Evolutionary conservation across 2,329 filamentous ascomycete genomes (phyloP).

Genomic region (Phyllosticta citrichinensis): DNA sequence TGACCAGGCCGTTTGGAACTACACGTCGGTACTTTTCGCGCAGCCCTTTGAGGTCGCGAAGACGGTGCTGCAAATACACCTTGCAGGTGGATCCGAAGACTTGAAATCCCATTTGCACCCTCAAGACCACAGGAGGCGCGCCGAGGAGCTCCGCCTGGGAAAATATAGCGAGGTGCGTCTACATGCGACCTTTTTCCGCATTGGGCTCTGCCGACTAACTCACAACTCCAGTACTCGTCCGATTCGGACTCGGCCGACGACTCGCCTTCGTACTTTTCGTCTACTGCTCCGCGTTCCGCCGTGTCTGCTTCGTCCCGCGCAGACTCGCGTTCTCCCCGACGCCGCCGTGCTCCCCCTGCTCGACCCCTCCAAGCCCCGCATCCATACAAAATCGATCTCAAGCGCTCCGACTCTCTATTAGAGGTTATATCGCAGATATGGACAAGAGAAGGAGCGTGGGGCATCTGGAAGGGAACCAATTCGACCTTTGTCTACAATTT

Average conservation of each 20-base stretch:
- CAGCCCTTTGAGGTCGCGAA: slow-evolving; percentile 98
- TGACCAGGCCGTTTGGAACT: slow-evolving; percentile 85
- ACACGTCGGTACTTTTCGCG: slow-evolving; percentile 75
- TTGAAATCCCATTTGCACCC: slow-evolving; percentile 12
- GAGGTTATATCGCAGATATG: slow-evolving; percentile 83
- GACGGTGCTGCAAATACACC: slow-evolving; percentile 72
- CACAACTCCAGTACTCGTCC: slow-evolving; percentile 30
- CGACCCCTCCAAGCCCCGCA: slow-evolving; percentile 23
- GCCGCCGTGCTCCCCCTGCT: slow-evolving; percentile 10
- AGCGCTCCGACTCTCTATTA: slow-evolving; percentile 68
- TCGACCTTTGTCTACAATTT: slow-evolving; percentile 86
- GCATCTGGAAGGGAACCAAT: slow-evolving; percentile 90
- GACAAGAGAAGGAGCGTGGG: slow-evolving; percentile 80
- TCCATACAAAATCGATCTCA: slow-evolving; percentile 58
- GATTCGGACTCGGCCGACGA: slow-evolving; percentile 67
- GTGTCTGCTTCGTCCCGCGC: slow-evolving; percentile 22
- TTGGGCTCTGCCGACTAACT: not conserved
- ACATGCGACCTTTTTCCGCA: slow-evolving; percentile 10
- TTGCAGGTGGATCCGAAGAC: slow-evolving; percentile 27
- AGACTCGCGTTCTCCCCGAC: slow-evolving; percentile 28
- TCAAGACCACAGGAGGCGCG: slow-evolving; percentile 17
- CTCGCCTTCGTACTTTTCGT: slow-evolving; percentile 69
- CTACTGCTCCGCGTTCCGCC: slow-evolving; percentile 45
- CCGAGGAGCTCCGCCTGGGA: slow-evolving; percentile 23
- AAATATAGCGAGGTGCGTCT: slow-evolving; percentile 23